Conservation (phyloP, 1,284 basidiomycete species). For the Cryptococcus sp. region DNA sequence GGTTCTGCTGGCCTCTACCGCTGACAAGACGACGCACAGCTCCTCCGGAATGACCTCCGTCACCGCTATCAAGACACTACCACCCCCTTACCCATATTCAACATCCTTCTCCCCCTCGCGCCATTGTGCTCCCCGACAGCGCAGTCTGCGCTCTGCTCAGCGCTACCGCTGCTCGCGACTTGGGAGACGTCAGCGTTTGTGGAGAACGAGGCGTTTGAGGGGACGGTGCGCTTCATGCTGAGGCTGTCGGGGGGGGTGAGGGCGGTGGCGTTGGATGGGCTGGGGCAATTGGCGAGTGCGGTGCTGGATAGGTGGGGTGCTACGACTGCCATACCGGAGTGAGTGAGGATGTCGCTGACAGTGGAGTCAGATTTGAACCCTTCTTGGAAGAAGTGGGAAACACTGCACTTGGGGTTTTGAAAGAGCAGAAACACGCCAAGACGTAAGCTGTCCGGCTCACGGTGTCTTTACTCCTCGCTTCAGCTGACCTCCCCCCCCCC, state of each 20-base stretch:
- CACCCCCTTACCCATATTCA: slow-evolving; percentile 21
- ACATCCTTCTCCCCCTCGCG: slow-evolving; percentile 16
- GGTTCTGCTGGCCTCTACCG: not conserved
- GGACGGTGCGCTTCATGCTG: slow-evolving; percentile 27
- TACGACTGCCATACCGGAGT: too few relatives aligned
- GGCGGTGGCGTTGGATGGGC: slow-evolving; percentile 17
- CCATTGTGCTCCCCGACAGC: slow-evolving; percentile 7
- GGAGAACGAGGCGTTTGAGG: slow-evolving; percentile 8
- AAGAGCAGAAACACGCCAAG: not conserved
- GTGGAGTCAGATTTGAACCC: slow-evolving; percentile 25
- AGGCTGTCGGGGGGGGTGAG: slow-evolving; percentile 1
- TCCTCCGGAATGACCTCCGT: slow-evolving; percentile 27
- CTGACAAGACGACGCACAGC: slow-evolving; percentile 7
- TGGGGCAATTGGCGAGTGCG: slow-evolving; percentile 27
- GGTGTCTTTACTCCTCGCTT: not conserved
- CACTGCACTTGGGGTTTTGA: slow-evolving; percentile 17
- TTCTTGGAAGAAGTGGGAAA: slow-evolving; percentile 20
- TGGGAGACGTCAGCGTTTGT: slow-evolving; percentile 30
- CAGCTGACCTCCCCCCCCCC: not conserved
- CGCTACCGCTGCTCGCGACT: slow-evolving; percentile 31
- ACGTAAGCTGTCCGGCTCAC: not conserved
- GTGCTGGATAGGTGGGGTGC: slow-evolving; percentile 25
- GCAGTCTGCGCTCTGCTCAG: slow-evolving; percentile 22
- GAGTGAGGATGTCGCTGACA: not conserved
- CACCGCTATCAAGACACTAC: slow-evolving; percentile 21